Conservation (phyloP, 2,329 filamentous ascomycete species). For the Monilinia aucupariae region DNA sequence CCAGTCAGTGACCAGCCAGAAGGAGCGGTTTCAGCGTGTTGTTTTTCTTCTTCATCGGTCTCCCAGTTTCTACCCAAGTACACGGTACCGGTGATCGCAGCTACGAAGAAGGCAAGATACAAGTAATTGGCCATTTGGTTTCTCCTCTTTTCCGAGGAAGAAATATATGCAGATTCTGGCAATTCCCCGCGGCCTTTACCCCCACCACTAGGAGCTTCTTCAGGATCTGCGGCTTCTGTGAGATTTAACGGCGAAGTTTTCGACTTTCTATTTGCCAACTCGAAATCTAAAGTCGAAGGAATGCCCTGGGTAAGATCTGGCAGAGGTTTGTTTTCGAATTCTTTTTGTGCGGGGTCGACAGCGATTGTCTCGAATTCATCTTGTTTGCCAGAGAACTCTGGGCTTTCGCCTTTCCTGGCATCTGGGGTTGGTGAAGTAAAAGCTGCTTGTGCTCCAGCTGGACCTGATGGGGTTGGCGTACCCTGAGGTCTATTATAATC, state of each 20-base stretch:
- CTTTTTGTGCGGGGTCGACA: constrained; percentile 39
- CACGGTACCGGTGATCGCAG: constrained; percentile 46
- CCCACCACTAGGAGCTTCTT: constrained; percentile 42
- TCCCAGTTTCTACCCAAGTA: constrained; percentile 91
- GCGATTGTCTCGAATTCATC: constrained; percentile 36
- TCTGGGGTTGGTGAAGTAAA: constrained; percentile 23
- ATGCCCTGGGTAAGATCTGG: constrained; percentile 94
- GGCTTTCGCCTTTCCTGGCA: constrained; percentile 20
- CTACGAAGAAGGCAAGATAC: constrained; percentile 56
- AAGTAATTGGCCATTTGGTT: constrained; percentile 70
- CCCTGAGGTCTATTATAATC: constrained; percentile 24
- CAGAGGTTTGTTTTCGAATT: constrained; percentile 59
- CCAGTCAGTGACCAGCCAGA: constrained; percentile 70
- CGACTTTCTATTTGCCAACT: constrained; percentile 48
- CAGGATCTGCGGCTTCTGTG: constrained; percentile 39
- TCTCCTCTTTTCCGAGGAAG: constrained; percentile 79
- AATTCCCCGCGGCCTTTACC: constrained; percentile 59
- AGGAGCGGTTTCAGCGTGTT: constrained; percentile 61
- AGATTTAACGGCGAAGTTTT: constrained; percentile 41
- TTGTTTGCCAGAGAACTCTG: constrained; percentile 26
- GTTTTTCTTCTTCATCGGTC: constrained; percentile 61
- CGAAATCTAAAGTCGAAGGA: constrained; percentile 80
- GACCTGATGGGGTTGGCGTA: constrained; percentile 18
- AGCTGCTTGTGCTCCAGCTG: constrained; percentile 18
- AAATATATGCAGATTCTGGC: constrained; percentile 78